Percentiles rank a stretch among this genome's conserved stretches.
phyloP scores from a whole-genome alignment of 148 eudicot species.

The Spergularia bocconei region DNA sequence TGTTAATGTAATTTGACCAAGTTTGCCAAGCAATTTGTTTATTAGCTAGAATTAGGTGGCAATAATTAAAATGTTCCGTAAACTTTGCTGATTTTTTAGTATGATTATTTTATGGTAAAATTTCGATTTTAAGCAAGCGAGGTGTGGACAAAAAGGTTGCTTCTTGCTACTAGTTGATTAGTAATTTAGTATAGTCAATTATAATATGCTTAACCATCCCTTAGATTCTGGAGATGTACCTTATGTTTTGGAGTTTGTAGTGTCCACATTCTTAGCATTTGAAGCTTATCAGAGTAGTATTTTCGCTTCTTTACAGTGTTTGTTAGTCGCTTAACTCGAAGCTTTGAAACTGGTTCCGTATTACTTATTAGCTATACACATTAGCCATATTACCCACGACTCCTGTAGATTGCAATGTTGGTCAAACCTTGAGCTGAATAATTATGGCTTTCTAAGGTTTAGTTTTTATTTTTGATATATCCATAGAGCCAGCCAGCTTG shows the following conservation, averaged over 20 bases:
- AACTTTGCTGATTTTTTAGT: not conserved
- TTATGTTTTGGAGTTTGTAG: not conserved
- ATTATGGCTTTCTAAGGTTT: not conserved
- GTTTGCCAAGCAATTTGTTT: not conserved
- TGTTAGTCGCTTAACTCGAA: not conserved
- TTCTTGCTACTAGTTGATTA: too few species aligned
- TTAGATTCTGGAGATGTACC: conserved; percentile 7
- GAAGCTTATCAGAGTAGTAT: not conserved
- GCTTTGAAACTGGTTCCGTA: not conserved
- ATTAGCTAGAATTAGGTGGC: not conserved
- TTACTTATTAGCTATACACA: not conserved
- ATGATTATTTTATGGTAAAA: not conserved
- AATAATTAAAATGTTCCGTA: not conserved
- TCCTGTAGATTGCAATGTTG: not conserved
- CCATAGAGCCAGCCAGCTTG: not conserved
- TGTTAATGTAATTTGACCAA: conserved; percentile 15
- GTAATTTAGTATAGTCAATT: not conserved
- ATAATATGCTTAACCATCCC: not conserved
- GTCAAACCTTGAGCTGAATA: conserved; percentile 8
- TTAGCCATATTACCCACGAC: too few species aligned
- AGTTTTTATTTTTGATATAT: not conserved
- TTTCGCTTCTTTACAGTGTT: not conserved
- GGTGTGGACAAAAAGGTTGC: not conserved
- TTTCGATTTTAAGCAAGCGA: not conserved
- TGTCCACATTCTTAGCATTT: not conserved